phyloP scores from a whole-genome alignment of 2,329 filamentous ascomycete species.

The Penicillium paneum region DNA sequence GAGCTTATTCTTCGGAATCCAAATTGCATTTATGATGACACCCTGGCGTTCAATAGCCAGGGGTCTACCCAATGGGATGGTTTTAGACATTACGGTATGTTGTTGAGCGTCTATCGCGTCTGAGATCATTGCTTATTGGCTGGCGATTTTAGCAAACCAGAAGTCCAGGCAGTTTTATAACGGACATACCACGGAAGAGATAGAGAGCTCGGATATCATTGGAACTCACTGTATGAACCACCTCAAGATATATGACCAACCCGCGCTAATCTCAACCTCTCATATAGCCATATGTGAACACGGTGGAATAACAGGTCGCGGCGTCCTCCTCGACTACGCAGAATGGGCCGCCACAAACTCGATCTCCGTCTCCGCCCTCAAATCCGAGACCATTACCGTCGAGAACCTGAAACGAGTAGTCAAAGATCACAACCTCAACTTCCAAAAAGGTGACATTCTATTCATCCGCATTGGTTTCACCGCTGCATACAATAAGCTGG shows the following conservation, averaged over 20 bases:
- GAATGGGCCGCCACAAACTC: constrained; percentile 21
- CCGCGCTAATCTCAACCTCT: not conserved
- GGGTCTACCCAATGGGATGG: constrained; percentile 27
- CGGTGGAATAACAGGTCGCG: constrained; percentile 24
- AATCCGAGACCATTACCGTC: constrained; percentile 18
- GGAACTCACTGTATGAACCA: constrained; percentile 18
- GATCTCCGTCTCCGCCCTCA: constrained; percentile 16
- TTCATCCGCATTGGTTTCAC: constrained; percentile 25
- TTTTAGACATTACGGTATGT: constrained; percentile 24
- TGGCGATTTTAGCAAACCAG: constrained; percentile 16
- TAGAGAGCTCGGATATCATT: constrained; percentile 20
- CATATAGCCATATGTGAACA: constrained; percentile 19
- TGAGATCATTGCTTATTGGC: not conserved
- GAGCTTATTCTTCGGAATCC: constrained; percentile 19
- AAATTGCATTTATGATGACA: constrained; percentile 22
- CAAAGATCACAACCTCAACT: constrained; percentile 15
- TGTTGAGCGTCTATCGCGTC: too few relatives aligned
- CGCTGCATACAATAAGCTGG: constrained; percentile 18
- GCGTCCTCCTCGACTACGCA: constrained; percentile 21
- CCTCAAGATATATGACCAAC: not conserved
- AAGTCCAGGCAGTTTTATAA: constrained; percentile 22
- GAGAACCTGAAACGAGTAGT: constrained; percentile 15
- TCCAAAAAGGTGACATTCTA: constrained; percentile 21
- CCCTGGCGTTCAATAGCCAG: constrained; percentile 25
- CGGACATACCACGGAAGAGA: constrained; percentile 22